A percentile compares a stretch with the other conserved stretches of the same genome.
phyloP scores from a whole-genome alignment of 768 basidiomycete genomes.

The Crepidotus variabilis region DNA sequence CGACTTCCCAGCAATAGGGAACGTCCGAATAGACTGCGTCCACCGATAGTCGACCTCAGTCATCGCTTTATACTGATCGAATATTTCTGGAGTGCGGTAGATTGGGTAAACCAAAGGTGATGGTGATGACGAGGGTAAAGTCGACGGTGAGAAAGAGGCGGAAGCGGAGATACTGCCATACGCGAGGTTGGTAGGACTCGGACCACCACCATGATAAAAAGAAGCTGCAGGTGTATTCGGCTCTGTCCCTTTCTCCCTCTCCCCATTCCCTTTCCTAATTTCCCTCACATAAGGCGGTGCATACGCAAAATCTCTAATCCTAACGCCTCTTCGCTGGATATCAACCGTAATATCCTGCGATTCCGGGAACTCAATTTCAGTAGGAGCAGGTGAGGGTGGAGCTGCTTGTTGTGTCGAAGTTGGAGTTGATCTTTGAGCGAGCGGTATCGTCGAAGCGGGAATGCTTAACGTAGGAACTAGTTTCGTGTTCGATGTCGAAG shows the following conservation, averaged over 20 bases:
- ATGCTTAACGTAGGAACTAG: background rate
- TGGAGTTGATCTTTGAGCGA: too few relatives aligned
- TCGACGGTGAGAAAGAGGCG: background rate
- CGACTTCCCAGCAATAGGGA: conserved; percentile 33
- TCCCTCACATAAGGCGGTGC: conserved; percentile 1
- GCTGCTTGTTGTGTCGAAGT: background rate
- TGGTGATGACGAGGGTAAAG: conserved; percentile 5
- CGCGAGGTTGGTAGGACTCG: background rate
- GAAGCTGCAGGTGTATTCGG: background rate
- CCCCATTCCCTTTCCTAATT: background rate
- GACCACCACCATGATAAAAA: background rate
- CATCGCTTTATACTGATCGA: conserved; percentile 33
- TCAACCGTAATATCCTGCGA: conserved; percentile 27
- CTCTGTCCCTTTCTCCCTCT: background rate
- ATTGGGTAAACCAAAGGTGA: conserved; percentile 2
- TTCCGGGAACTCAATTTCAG: conserved; percentile 34
- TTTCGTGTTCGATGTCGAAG: too few relatives aligned
- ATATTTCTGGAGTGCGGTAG: conserved; percentile 27
- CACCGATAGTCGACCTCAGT: conserved; percentile 39
- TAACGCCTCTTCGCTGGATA: conserved; percentile 29
- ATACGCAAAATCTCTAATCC: conserved; percentile 39
- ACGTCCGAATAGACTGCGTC: conserved; percentile 20
- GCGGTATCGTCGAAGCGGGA: background rate
- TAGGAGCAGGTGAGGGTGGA: conserved; percentile 29
- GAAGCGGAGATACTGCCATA: background rate